Evolutionary conservation across 2,329 filamentous ascomycete species (phyloP), one percentile per base, ranked within the genome.

Genomic region (Bipolaris victoriae): DNA sequence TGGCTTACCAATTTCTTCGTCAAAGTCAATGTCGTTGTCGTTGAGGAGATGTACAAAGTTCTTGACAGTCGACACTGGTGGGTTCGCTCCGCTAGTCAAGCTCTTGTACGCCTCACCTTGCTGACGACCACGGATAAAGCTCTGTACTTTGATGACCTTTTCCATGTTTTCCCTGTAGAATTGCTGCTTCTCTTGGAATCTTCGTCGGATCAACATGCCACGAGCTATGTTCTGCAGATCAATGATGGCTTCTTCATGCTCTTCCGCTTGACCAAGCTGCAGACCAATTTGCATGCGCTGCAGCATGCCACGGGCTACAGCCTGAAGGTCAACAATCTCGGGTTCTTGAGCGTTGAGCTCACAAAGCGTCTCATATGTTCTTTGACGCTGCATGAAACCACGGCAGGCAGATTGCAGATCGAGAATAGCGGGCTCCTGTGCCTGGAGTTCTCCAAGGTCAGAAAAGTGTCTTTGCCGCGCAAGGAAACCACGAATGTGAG

Each of bases 31-130:
- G 72, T 97, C 94, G 70, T 92, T 98, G 77, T 99, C 95, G 70
- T 98, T 99, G 55, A 99, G 87, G 36, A 99, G 83, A 76, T 99
- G 95, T 2, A 99, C 92, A 74, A 99, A 99, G 74, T 96, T 96
- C 81, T 98, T 97, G 73, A 99, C 91, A 0, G 96, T 97, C 37
- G 92, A 92, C 57, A 99, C 92, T 0, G 95, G 95, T 22, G 95
- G 95, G 72, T 98, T 98, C 79, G 97, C 97, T 59, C 95, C 96
- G 31, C 88, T 93, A 2, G 93, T 98, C 63, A 99, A 83, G 74
- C 91, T 97, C 84, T 97, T 97, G 82, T 99, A 99, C 2, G 95
- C 95, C 78, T 99, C 92, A 49, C 95, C 95, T 76, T 99, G 95
- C 48, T 98, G 91, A 73, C 96, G 95, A 64, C 89, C 95, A 60